Base-by-base conservation (phyloP, 768 basidiomycete genomes). In the Psilocybe cyanescens region DNA sequence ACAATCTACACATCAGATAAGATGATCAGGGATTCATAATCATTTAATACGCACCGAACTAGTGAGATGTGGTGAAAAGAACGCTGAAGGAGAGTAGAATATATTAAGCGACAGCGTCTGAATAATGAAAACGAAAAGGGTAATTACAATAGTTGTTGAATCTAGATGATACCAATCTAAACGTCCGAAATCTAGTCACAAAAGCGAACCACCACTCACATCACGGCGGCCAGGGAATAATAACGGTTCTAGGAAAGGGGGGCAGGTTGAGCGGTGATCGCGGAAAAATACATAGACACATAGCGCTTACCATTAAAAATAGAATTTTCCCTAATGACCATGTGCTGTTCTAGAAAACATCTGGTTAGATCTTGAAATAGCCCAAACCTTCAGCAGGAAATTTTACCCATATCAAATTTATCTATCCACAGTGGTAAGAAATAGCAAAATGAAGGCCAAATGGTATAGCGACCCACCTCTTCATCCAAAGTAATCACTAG, bases 331-430 rank as follows among this genome's bases (percentile, higher is more conserved):
- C 85, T 61, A 79, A 68, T 12, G 84, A 82, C 84, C 84, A 86
- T n/a, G 79, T 71, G 54, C 82, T 79, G 65, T 73, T 79, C 85
- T 86, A 12, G 9, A 37, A 16, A 5, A 4, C 39, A 29, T 58
- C 28, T 50, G 8, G 39, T 59, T 11, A 30, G 37, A 17, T 52
- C 37, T 17, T 33, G 14, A 35, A 30, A 35, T 37, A 51, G 28
- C 17, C 14, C 44, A 33, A 35, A 24, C 24, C 6, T 35, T 35
- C 45, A 30, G 9, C 30, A 30, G 12, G 45, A 16, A 39, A 31
- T 35, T n/a, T 17, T 69, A 85, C 84, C 86, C 86, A 87, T 45
- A 87, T 83, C 33, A 86, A 71, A 45, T 81, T 76, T 45, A 85
- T 69, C 85, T 86, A 65, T 3, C 12, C 28, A 31, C 9, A 16